Evolutionary conservation across 2,329 filamentous ascomycete species (phyloP), one percentile per base, ranked within the genome.

Genomic region (Aspergillus sp.): DNA sequence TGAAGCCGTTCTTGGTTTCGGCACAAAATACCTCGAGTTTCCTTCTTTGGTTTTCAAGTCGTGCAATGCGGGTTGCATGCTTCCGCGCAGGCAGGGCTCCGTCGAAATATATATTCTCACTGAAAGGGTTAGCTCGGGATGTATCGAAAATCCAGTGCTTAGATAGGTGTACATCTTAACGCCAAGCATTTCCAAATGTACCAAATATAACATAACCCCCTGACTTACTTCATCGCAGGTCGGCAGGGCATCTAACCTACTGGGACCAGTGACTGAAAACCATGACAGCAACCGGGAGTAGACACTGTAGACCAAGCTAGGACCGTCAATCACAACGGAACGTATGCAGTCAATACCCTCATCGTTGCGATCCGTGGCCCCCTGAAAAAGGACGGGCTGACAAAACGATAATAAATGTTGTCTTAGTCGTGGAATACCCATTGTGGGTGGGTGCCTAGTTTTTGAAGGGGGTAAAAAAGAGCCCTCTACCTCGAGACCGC

Each of bases 91-190:
- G 93, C 1, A 98, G 80, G 55, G 85, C 87, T 13, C 92, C 92
- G 71, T 98, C 93, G 66, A 98, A 97, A 70, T 89, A 92, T 53
- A 97, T 89, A 47, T 81, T 85, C 57, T 84, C 76, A 63, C 87
- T 90, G 63, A 32, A 11, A 50, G 34, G 52, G 54, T 60, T 24
- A 62, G 48, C 51, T 55, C 32, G 38, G 42, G 53, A n/a, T 50
- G 41, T 51, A 57, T 62, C 32, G 39, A 36, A 53, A 45, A 30
- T 18, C 17, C 15, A 5, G 52, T 24, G n/a, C n/a, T 36, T 61
- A 48, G 61, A 57, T 51, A 72, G 76, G 74, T 79, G 90, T 81
- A 93, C 90, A 95, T 81, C 45, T 75, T 75, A 49, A 89, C 81
- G 53, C 83, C 80, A 56, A 81, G 78, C 3, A 66, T 66, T 49